Percentiles rank a stretch among this genome's conserved stretches.
phyloP scores from a whole-genome alignment of 83 land plant species.

The Larix sibirica region DNA sequence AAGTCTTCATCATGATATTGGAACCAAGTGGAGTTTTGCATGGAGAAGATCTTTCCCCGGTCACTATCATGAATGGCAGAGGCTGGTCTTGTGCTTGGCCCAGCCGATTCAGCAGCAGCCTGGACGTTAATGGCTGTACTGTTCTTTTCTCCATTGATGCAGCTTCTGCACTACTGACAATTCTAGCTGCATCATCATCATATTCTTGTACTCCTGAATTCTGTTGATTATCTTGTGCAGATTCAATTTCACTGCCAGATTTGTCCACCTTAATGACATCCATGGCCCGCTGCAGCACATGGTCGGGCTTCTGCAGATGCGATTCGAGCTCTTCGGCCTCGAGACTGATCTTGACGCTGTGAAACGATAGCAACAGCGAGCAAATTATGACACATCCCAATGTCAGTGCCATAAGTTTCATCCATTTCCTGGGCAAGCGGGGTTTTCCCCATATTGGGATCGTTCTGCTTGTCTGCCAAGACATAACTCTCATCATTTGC shows the following conservation, averaged over 20 bases:
- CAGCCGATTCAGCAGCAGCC: too few species aligned
- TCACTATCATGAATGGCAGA: slow-evolving; percentile 18
- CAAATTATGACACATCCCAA: neutral
- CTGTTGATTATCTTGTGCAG: neutral
- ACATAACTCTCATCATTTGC: too few species aligned
- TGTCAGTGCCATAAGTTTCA: neutral
- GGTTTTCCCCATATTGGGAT: neutral
- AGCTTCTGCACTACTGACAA: neutral
- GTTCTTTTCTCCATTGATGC: neutral
- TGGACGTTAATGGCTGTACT: neutral
- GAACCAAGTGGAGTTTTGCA: slow-evolving; percentile 18
- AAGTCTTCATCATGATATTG: slow-evolving; percentile 24
- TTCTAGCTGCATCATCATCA: neutral
- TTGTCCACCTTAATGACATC: too few species aligned
- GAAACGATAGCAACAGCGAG: neutral
- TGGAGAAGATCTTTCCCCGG: slow-evolving; percentile 21
- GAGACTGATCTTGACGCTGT: neutral
- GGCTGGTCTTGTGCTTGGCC: neutral
- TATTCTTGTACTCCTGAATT: neutral
- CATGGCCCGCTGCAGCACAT: too few species aligned
- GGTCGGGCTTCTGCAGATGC: neutral
- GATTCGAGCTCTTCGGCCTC: neutral
- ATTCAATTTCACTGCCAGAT: neutral
- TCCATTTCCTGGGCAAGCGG: neutral
- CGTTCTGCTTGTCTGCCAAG: neutral